These are phyloP conservation scores for Pholiota adiposa DNA, from an alignment of 1,284 basidiomycete species.

Conservation along the genomic window DNA sequence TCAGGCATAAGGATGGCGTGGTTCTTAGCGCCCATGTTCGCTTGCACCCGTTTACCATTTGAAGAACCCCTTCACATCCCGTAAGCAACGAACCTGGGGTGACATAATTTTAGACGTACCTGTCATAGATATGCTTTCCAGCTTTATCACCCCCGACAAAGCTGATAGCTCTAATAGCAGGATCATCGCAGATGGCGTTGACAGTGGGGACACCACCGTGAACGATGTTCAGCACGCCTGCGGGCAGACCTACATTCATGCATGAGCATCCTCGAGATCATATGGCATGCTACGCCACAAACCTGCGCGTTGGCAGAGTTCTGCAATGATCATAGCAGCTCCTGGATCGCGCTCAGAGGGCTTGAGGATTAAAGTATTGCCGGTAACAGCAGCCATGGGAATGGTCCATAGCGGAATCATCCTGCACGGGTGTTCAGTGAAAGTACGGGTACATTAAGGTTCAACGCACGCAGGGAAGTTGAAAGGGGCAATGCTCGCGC, in stretches of 20 bases:
- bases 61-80: conserved; percentile 62
- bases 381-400: conserved; percentile 86
- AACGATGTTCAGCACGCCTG: conserved; percentile 86
- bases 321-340: conserved; percentile 96
- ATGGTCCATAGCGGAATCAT: conserved; percentile 99
- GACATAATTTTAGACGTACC: conserved; percentile 44
- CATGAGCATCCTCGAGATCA: not conserved
- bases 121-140: conserved; percentile 92
- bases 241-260: conserved; percentile 60
- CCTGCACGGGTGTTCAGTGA: conserved; percentile 43
- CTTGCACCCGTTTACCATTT: conserved; percentile 93
- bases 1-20: conserved; percentile 96
- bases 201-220: conserved; percentile 92
- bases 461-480: conserved; percentile 85
- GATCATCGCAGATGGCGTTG: conserved; percentile 93
- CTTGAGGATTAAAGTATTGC: conserved; percentile 94
- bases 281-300: conserved; percentile 3
- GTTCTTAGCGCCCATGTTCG: conserved; percentile 96
- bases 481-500: conserved; percentile 88
- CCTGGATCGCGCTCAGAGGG: conserved; percentile 97
- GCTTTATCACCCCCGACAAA: conserved; percentile 98
- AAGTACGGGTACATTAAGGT: not conserved
- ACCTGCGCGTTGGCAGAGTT: conserved; percentile 88
- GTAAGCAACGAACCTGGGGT: not conserved
- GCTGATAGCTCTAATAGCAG: conserved; percentile 90